Conservation (phyloP, 176 grass and related monocot genomes). For the Zea luxurians region DNA sequence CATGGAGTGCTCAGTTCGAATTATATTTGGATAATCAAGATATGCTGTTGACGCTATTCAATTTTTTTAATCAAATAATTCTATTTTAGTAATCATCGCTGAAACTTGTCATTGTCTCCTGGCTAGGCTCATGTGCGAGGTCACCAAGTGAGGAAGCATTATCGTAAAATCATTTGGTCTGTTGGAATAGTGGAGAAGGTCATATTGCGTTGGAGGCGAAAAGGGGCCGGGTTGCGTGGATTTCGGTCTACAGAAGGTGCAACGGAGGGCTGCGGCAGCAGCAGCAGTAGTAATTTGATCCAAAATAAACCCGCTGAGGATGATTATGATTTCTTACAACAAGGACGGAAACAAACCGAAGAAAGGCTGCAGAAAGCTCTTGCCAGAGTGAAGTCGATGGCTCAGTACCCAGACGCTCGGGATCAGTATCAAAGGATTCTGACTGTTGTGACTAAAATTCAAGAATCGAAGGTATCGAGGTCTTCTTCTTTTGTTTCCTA, state of each 20-base stretch:
- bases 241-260: conserved; percentile 62
- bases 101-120: conserved; percentile 25
- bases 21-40: not conserved
- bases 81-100: conserved; percentile 14
- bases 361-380: conserved; percentile 90
- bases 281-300: conserved; percentile 25
- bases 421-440: conserved; percentile 82
- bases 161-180: conserved; percentile 89
- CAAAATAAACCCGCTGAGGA: conserved; percentile 46
- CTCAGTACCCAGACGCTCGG: conserved; percentile 75
- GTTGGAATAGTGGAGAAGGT: conserved; percentile 91
- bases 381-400: conserved; percentile 92
- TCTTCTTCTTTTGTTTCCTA: not conserved
- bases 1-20: conserved; percentile 5
- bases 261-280: conserved; percentile 38
- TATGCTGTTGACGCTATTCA: not conserved
- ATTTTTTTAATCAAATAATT: not conserved
- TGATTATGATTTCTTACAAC: conserved; percentile 74
- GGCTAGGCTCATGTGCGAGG: conserved; percentile 92
- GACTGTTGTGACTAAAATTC: conserved; percentile 74
- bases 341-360: conserved; percentile 72
- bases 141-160: conserved; percentile 94
- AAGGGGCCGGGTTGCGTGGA: conserved; percentile 70
- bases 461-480: conserved; percentile 78
- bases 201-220: conserved; percentile 86